These are phyloP conservation scores for Candida pseudoviswanathii DNA, from an alignment of 1,139 yeast genomes.

Conservation along the genomic window DNA sequence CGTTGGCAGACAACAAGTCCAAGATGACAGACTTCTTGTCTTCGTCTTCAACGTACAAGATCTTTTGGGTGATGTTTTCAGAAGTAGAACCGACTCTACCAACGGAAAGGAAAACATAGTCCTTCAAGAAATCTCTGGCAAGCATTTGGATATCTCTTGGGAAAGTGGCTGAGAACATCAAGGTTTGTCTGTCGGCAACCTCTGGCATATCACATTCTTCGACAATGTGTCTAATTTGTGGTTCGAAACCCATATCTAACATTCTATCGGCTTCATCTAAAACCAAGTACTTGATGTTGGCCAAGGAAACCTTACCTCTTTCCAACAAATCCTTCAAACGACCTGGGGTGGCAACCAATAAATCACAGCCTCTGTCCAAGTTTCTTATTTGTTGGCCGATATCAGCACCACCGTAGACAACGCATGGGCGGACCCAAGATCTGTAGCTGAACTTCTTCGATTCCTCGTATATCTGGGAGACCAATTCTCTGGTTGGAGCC, in stretches of 20 bases:
- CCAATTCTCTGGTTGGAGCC: conserved; percentile 99
- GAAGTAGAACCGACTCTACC: conserved; percentile 99
- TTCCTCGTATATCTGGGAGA: conserved; percentile 94
- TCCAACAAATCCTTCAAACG: conserved; percentile 94
- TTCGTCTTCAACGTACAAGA: conserved; percentile 90
- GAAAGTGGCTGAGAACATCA: conserved; percentile 99
- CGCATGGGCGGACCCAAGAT: conserved; percentile 98
- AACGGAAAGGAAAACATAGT: conserved; percentile 92
- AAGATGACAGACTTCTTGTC: conserved; percentile 92
- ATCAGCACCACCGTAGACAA: conserved; percentile 98
- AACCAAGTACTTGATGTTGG: conserved; percentile 89
- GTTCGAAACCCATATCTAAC: conserved; percentile 99
- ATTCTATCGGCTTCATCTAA: conserved; percentile 99
- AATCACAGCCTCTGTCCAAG: conserved; percentile 91
- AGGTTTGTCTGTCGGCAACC: conserved; percentile 88
- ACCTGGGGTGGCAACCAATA: conserved; percentile 98
- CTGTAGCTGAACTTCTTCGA: conserved; percentile 95
- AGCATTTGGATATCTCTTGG: conserved; percentile 96
- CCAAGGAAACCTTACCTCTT: conserved; percentile 89
- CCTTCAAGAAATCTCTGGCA: conserved; percentile 95
- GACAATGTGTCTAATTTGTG: conserved; percentile 97
- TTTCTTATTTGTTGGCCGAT: conserved; percentile 85
- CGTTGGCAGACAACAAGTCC: conserved; percentile 79
- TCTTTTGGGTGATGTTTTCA: conserved; percentile 94
- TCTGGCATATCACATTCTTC: conserved; percentile 98